Conservation (phyloP, 2,329 filamentous ascomycete genomes). For the Diaporthe ampelina region DNA sequence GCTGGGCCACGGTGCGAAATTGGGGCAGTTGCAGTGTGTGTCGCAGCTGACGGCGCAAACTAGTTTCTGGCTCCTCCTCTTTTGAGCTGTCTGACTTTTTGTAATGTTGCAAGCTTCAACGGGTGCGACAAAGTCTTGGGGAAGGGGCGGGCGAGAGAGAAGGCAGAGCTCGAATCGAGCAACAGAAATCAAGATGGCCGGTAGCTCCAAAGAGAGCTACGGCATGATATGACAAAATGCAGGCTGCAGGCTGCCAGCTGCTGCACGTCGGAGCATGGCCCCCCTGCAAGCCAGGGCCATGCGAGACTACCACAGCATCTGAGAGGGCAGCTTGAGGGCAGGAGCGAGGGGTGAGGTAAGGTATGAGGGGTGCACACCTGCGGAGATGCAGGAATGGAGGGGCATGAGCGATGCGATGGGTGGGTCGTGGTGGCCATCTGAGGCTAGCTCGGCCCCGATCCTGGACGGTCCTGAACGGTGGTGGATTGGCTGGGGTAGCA, state of each 20-base stretch:
- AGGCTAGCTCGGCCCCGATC: no score
- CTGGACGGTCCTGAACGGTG: no score
- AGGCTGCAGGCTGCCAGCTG: neutral
- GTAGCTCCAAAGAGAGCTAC: conserved; percentile 6
- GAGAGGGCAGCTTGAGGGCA: no score
- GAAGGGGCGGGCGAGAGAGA: neutral
- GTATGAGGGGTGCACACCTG: no score
- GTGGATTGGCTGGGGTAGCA: neutral
- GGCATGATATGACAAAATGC: conserved; percentile 18
- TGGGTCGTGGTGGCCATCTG: neutral
- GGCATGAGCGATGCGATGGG: neutral
- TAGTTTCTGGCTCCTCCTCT: neutral
- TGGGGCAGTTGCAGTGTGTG: neutral
- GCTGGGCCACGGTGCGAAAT: no score
- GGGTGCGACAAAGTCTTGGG: neutral
- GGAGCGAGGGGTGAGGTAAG: no score
- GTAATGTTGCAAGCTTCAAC: neutral
- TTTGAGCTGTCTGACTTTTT: neutral
- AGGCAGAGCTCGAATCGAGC: neutral
- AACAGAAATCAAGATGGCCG: neutral
- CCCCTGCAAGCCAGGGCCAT: neutral
- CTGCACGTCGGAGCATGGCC: conserved; percentile 15
- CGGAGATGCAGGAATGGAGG: neutral
- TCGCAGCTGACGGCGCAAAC: neutral
- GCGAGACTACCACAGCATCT: no score